Evolutionary conservation across 495 filamentous ascomycete genomes (phyloP).

Genomic region (Cercophora samala): DNA sequence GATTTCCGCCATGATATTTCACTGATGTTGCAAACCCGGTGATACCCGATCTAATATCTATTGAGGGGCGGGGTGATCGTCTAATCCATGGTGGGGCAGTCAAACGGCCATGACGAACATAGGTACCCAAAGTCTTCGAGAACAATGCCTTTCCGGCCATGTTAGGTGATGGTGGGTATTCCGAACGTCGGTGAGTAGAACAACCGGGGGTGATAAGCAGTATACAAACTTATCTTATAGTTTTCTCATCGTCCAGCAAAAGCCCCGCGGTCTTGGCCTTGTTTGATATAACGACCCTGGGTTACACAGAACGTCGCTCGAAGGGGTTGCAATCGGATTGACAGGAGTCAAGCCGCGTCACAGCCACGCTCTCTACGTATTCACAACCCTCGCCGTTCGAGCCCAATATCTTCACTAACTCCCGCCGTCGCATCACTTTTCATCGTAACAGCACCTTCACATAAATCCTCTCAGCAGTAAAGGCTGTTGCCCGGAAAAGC

Average conservation of each 20-base stretch:
- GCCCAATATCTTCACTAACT: neutral
- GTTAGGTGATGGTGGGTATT: neutral
- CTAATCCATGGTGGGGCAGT: conserved; percentile 4
- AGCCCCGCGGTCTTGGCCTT: neutral
- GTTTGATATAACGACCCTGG: neutral
- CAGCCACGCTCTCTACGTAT: neutral
- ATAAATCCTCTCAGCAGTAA: neutral
- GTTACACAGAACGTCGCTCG: neutral
- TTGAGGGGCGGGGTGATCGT: neutral
- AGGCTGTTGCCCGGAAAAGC: neutral
- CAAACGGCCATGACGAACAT: conserved; percentile 4
- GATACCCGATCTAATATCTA: neutral
- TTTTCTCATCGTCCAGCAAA: neutral
- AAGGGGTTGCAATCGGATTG: neutral
- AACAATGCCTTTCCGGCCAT: neutral
- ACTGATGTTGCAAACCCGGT: neutral
- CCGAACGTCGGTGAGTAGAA: neutral
- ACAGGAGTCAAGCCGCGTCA: neutral
- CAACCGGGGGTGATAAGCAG: neutral
- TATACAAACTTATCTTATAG: neutral
- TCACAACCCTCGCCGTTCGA: neutral
- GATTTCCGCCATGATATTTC: neutral
- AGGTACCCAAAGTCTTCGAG: neutral
- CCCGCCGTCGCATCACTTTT: neutral
- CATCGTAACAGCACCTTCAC: neutral